Conservation (phyloP, 352 stramenopile genomes). For the Pythium volutum region DNA sequence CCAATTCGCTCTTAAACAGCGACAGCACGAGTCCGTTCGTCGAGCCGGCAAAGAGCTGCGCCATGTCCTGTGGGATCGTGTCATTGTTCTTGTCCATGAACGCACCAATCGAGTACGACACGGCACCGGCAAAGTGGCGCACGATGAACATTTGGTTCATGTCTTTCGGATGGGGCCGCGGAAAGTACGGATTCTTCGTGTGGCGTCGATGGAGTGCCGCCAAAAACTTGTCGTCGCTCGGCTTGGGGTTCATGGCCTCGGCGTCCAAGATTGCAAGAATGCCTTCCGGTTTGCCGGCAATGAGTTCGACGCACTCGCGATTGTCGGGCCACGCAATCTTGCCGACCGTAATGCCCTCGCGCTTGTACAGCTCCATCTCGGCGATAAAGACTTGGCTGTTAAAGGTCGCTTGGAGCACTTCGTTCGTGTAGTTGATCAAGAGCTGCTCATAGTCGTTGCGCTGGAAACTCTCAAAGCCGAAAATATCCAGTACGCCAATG, state of each 20-base stretch:
- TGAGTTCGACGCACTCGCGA: slow-evolving; percentile 89
- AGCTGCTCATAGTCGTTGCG: slow-evolving; percentile 91
- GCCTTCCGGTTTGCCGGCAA: slow-evolving; percentile 75
- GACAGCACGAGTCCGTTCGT: slow-evolving; percentile 55
- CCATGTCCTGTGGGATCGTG: slow-evolving; percentile 81
- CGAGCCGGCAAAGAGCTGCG: slow-evolving; percentile 74
- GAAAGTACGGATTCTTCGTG: slow-evolving; percentile 83
- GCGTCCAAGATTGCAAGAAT: slow-evolving; percentile 83
- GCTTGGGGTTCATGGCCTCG: slow-evolving; percentile 89
- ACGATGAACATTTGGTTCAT: slow-evolving; percentile 90
- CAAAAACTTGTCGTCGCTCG: slow-evolving; percentile 86
- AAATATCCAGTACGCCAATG: slow-evolving; percentile 91
- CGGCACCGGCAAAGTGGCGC: slow-evolving; percentile 85
- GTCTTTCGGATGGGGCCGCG: slow-evolving; percentile 82
- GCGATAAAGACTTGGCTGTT: slow-evolving; percentile 90
- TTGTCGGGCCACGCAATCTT: slow-evolving; percentile 92
- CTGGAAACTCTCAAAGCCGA: slow-evolving; percentile 90
- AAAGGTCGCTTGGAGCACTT: slow-evolving; percentile 85
- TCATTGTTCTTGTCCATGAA: slow-evolving; percentile 94
- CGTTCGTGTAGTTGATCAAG: slow-evolving; percentile 90
- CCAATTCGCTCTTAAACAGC: slow-evolving; percentile 68
- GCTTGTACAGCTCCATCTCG: slow-evolving; percentile 89
- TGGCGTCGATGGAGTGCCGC: slow-evolving; percentile 83
- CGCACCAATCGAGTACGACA: slow-evolving; percentile 86
- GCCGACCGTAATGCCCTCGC: slow-evolving; percentile 87